Conservation (phyloP, 768 basidiomycete genomes). For the Tylopilus balloui region DNA sequence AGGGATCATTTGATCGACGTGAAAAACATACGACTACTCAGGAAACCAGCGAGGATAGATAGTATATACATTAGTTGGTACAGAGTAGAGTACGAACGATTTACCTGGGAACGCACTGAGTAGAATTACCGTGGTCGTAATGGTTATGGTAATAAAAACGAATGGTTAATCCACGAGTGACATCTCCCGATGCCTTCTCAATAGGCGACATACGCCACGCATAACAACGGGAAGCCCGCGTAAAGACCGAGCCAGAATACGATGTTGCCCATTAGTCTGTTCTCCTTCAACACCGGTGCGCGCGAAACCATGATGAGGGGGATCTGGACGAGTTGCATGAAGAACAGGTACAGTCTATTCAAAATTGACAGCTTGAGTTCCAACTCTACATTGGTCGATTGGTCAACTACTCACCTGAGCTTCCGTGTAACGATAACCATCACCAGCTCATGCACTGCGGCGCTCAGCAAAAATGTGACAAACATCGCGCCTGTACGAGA, state of each 20-base stretch:
- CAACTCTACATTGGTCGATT: background rate
- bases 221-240: slow-evolving; percentile 89
- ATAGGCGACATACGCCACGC: slow-evolving; percentile 66
- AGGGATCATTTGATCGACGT: no score
- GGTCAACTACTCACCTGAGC: slow-evolving; percentile 54
- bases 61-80: background rate
- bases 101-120: background rate
- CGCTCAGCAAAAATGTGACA: slow-evolving; percentile 87
- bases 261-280: slow-evolving; percentile 76
- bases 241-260: slow-evolving; percentile 94
- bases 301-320: slow-evolving; percentile 84
- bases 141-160: background rate
- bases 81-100: no score
- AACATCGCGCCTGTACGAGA: slow-evolving; percentile 83
- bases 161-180: slow-evolving; percentile 1
- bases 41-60: no score
- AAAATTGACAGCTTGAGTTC: background rate
- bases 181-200: slow-evolving; percentile 26
- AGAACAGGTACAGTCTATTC: slow-evolving; percentile 78
- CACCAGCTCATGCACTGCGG: slow-evolving; percentile 88
- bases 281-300: slow-evolving; percentile 70
- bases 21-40: no score
- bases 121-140: background rate
- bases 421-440: slow-evolving; percentile 96
- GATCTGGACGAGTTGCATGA: slow-evolving; percentile 82